Evolutionary conservation across 208 protist species (phyloP).

Genomic region (Crithidia bombi): DNA sequence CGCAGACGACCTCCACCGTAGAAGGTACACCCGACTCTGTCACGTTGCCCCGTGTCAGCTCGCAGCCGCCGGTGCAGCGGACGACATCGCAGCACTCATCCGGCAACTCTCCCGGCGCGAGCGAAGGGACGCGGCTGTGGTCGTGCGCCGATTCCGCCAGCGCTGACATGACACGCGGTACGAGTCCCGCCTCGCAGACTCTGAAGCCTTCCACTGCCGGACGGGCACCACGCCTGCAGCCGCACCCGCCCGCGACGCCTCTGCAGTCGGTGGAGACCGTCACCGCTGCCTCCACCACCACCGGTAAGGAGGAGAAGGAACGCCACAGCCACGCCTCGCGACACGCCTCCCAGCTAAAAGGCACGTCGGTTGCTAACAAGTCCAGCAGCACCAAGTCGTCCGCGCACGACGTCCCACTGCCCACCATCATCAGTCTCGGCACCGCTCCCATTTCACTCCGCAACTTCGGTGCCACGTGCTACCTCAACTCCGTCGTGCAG

Average conservation of each 20-base stretch:
- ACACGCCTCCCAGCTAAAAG: conserved; percentile 2
- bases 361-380: not conserved
- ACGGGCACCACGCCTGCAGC: conserved; percentile 10
- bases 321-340: not conserved
- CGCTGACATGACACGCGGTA: not conserved
- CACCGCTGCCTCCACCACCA: too few relatives aligned
- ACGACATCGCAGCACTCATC: conserved; percentile 3
- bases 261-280: too few relatives aligned
- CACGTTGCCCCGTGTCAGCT: conserved; percentile 6
- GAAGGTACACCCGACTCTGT: not conserved
- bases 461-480: conserved; percentile 97
- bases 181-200: not conserved
- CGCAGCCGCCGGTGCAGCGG: conserved; percentile 3
- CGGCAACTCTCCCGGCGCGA: not conserved
- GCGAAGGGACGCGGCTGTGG: not conserved
- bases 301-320: not conserved
- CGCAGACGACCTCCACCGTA: not conserved
- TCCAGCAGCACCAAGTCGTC: not conserved
- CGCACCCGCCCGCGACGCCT: conserved; percentile 3
- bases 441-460: conserved; percentile 54
- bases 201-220: not conserved
- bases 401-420: not conserved
- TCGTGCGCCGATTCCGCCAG: not conserved
- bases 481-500: conserved; percentile 96
- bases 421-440: conserved; percentile 5